phyloP scores from a whole-genome alignment of 305 asterid genomes.

The Rubia occidens region DNA sequence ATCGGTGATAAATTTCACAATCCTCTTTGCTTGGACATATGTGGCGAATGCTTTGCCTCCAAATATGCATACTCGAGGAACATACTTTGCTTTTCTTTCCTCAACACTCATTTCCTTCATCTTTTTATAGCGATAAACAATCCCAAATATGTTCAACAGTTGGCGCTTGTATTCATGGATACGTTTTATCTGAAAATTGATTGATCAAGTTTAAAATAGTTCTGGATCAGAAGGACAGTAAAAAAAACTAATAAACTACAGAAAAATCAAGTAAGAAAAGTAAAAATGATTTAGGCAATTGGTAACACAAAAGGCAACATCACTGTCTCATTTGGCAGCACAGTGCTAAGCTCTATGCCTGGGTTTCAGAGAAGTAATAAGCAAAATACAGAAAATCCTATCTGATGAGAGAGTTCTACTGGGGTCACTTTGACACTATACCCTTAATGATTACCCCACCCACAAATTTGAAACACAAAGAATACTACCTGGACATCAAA shows the following conservation, averaged over 20 bases:
- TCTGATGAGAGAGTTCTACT: not conserved
- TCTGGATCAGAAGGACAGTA: not conserved
- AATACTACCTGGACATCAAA: constrained; percentile 76
- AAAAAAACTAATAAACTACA: not conserved
- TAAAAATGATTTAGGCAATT: not conserved
- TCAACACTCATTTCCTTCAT: constrained; percentile 81
- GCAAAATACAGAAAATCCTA: not conserved
- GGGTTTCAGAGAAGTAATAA: not conserved
- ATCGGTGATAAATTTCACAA: constrained; percentile 79
- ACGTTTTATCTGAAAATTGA: constrained; percentile 64
- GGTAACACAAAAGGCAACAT: not conserved
- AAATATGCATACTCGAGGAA: constrained; percentile 88
- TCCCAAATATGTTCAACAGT: constrained; percentile 70
- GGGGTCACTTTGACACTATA: not conserved
- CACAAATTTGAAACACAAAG: constrained; percentile 11
- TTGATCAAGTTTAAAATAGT: not conserved
- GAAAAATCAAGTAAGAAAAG: not conserved
- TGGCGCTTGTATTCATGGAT: constrained; percentile 94
- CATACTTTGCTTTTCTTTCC: constrained; percentile 60
- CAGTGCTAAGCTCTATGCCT: not conserved
- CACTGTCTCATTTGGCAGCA: not conserved
- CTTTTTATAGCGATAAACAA: constrained; percentile 75
- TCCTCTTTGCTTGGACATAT: constrained; percentile 87
- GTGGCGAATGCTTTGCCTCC: constrained; percentile 93
- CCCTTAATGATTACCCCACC: not conserved